Conservation (phyloP, 169 alveolate genomes). For the Babesia sp. region DNA sequence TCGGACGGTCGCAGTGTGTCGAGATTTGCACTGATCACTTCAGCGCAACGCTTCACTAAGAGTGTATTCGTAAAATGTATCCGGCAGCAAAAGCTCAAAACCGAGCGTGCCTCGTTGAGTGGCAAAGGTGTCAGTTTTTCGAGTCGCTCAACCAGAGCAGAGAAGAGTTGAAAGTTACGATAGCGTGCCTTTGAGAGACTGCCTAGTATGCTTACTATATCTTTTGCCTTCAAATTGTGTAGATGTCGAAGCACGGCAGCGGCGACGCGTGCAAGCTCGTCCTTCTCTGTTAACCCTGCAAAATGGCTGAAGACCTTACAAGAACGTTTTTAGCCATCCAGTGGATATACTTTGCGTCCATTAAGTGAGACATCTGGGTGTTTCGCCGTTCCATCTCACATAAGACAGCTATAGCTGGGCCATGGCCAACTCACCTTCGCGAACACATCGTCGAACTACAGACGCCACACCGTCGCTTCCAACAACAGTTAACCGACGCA, state of each 20-base stretch:
- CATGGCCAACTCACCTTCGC: constrained; percentile 20
- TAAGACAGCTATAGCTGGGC: background rate
- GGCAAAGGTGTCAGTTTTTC: constrained; percentile 1
- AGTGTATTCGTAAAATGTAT: constrained; percentile 8
- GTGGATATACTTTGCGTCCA: too few relatives aligned
- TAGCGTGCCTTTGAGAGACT: constrained; percentile 13
- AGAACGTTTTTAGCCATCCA: background rate
- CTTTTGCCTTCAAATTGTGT: background rate
- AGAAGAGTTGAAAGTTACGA: constrained; percentile 56
- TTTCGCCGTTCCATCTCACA: background rate
- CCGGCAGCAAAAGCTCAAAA: constrained; percentile 1
- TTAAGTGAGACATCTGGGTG: background rate
- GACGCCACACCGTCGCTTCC: constrained; percentile 19
- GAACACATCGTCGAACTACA: constrained; percentile 21
- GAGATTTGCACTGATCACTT: constrained; percentile 7
- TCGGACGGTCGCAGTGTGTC: constrained; percentile 30
- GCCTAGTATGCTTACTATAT: background rate
- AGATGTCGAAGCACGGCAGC: constrained; percentile 18
- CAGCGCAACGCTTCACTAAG: constrained; percentile 5
- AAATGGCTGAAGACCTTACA: background rate
- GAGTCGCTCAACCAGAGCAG: constrained; percentile 22
- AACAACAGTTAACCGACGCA: constrained; percentile 1
- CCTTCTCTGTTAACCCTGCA: constrained; percentile 26
- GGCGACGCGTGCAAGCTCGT: constrained; percentile 24
- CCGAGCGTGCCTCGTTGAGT: constrained; percentile 11